These are phyloP conservation scores for Leishmania tarentolae DNA, from an alignment of 208 protist genomes.

Conservation along the genomic window DNA sequence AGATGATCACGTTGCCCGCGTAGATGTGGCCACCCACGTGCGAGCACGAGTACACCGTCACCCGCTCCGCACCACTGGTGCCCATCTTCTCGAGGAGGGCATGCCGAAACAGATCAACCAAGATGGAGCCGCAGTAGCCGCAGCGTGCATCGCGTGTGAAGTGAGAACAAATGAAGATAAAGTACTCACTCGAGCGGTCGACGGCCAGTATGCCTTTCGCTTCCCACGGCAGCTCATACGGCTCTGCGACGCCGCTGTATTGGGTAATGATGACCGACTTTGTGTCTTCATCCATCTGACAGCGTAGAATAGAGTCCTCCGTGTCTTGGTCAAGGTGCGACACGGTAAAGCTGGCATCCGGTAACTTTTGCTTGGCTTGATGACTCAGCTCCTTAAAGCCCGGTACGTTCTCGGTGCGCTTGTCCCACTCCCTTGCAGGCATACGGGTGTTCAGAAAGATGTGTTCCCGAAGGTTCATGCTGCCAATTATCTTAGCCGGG, in stretches of 20 bases:
- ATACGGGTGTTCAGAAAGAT: slow-evolving; percentile 75
- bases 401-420: slow-evolving; percentile 65
- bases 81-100: slow-evolving; percentile 43
- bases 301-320: slow-evolving; percentile 70
- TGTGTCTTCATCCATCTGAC: slow-evolving; percentile 44
- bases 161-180: slow-evolving; percentile 90
- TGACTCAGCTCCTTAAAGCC: slow-evolving; percentile 53
- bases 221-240: slow-evolving; percentile 67
- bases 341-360: slow-evolving; percentile 52
- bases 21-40: slow-evolving; percentile 92
- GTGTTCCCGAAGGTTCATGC: slow-evolving; percentile 82
- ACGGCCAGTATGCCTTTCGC: slow-evolving; percentile 64
- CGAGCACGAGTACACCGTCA: slow-evolving; percentile 74
- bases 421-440: slow-evolving; percentile 64
- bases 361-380: slow-evolving; percentile 26
- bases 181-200: slow-evolving; percentile 79
- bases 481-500: slow-evolving; percentile 66
- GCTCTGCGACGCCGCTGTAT: slow-evolving; percentile 47
- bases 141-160: slow-evolving; percentile 79
- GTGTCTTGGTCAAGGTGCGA: slow-evolving; percentile 38
- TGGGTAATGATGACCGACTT: slow-evolving; percentile 54
- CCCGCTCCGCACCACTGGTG: slow-evolving; percentile 31
- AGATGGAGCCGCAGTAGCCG: slow-evolving; percentile 88
- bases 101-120: slow-evolving; percentile 80
- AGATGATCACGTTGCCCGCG: slow-evolving; percentile 91